phyloP scores from a whole-genome alignment of 257 asterid genomes.

The Nicotiana attenuata region DNA sequence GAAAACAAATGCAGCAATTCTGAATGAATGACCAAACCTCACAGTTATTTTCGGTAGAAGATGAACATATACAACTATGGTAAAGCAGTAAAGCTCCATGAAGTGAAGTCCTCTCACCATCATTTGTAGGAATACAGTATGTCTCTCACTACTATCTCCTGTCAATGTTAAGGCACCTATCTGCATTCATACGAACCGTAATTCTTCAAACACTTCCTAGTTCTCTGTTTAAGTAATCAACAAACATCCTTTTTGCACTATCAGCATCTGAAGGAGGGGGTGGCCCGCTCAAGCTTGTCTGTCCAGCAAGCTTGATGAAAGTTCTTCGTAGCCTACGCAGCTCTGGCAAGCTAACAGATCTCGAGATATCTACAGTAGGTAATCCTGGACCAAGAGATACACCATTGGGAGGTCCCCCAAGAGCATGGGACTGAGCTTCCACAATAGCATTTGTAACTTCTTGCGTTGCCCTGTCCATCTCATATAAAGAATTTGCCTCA shows the following conservation, averaged over 20 bases:
- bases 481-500: conserved; percentile 80
- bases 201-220: conserved; percentile 39
- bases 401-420: conserved; percentile 63
- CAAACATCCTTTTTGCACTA: conserved; percentile 93
- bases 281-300: conserved; percentile 89
- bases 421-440: conserved; percentile 79
- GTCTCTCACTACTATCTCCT: neutral
- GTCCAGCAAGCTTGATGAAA: conserved; percentile 76
- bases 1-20: neutral
- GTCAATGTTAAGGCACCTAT: neutral
- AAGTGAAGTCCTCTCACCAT: neutral
- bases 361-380: conserved; percentile 57
- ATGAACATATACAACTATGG: neutral
- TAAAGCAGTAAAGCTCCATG: neutral
- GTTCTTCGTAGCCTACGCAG: conserved; percentile 81
- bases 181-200: neutral
- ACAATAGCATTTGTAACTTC: conserved; percentile 67
- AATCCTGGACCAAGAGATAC: conserved; percentile 62
- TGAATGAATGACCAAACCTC: neutral
- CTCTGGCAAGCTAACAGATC: conserved; percentile 79
- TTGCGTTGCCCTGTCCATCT: conserved; percentile 86
- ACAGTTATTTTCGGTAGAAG: neutral
- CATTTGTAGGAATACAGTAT: neutral
- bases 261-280: conserved; percentile 85
- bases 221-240: conserved; percentile 92